These are phyloP conservation scores for Pseudopithomyces chartarum DNA, from an alignment of 2,329 filamentous ascomycete species.

Conservation along the genomic window DNA sequence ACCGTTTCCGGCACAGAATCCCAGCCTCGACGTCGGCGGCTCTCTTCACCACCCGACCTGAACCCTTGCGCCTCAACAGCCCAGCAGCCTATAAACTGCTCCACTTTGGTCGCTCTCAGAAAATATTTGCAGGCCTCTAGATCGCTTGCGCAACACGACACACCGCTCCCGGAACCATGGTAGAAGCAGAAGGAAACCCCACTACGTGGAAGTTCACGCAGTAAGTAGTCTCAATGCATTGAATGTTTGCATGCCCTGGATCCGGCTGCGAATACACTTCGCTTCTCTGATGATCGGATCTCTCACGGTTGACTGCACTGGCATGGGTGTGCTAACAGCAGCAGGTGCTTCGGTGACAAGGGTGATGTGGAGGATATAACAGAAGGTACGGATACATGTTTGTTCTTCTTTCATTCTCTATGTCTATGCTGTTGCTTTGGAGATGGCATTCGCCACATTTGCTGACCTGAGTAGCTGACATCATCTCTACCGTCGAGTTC, in stretches of 20 bases:
- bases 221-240: conserved; percentile 62
- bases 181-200: conserved; percentile 90
- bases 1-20: conserved; percentile 23
- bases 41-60: conserved; percentile 21
- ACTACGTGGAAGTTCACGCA: conserved; percentile 99
- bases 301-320: background rate
- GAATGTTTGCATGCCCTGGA: background rate
- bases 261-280: background rate
- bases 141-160: conserved; percentile 15
- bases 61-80: conserved; percentile 18
- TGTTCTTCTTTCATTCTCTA: background rate
- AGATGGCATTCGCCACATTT: conserved; percentile 5
- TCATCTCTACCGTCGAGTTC: conserved; percentile 90
- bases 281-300: background rate
- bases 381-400: conserved; percentile 67
- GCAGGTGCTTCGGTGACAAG: conserved; percentile 98
- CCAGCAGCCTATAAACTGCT: conserved; percentile 13
- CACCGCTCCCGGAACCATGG: conserved; percentile 69
- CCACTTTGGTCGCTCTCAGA: conserved; percentile 9
- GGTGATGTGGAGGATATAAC: conserved; percentile 99
- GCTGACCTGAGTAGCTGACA: conserved; percentile 66
- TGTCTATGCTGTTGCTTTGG: background rate
- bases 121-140: conserved; percentile 21
- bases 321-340: conserved; percentile 26
- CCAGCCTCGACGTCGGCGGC: conserved; percentile 37